Conservation (phyloP, 208 protist genomes). For the Crithidia bombi region DNA sequence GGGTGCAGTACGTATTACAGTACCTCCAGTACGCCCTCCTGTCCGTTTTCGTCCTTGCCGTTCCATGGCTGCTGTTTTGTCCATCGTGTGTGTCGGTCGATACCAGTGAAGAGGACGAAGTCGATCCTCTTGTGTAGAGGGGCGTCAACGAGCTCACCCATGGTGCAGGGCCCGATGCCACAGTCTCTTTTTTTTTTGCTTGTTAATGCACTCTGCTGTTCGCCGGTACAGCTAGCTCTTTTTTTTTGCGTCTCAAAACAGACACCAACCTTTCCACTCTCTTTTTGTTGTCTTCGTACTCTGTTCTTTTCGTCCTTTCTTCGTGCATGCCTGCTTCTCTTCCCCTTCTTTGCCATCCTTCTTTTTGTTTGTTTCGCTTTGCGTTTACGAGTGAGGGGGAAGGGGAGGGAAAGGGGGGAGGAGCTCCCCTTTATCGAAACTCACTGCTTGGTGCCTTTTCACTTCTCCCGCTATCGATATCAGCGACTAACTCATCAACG, state of each 20-base stretch:
- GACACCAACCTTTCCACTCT: too few relatives aligned
- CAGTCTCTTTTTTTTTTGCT: conserved; percentile 2
- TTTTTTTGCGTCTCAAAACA: not conserved
- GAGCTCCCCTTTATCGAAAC: too few relatives aligned
- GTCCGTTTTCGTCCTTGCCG: conserved; percentile 26
- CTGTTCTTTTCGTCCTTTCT: not conserved
- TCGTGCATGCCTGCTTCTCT: too few relatives aligned
- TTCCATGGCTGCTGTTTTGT: conserved; percentile 29
- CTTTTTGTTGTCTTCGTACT: not conserved
- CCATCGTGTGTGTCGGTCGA: conserved; percentile 13
- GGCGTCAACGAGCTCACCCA: too few relatives aligned
- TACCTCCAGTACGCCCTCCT: conserved; percentile 69
- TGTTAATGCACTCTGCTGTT: conserved; percentile 8
- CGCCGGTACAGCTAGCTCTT: too few relatives aligned
- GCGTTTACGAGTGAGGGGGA: too few relatives aligned
- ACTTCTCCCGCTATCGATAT: too few relatives aligned
- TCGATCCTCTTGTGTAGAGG: conserved; percentile 22
- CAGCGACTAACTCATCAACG: not conserved
- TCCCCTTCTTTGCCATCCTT: too few relatives aligned
- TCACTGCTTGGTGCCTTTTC: too few relatives aligned
- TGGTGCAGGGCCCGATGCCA: too few relatives aligned
- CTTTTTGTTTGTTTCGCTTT: too few relatives aligned
- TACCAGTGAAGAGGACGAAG: conserved; percentile 27
- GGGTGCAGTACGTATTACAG: conserved; percentile 50
- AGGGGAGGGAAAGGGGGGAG: too few relatives aligned